phyloP scores from a whole-genome alignment of 768 basidiomycete genomes.

The Suillus bovinus region DNA sequence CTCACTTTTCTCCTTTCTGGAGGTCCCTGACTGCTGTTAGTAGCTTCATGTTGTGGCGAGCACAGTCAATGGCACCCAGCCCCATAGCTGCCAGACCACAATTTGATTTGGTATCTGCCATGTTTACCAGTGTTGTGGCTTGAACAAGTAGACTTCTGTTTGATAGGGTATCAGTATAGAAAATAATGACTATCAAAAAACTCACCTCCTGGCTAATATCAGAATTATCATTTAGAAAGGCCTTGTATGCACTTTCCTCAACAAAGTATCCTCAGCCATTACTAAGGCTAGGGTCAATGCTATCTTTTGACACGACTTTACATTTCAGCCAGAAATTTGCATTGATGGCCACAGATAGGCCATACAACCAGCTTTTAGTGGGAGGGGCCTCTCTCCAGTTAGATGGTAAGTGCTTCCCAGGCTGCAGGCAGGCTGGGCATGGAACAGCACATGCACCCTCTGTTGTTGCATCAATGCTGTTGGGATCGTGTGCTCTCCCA shows the following conservation, averaged over 20 bases:
- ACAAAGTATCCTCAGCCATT: constrained; percentile 29
- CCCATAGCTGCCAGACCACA: neutral
- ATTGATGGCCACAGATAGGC: constrained; percentile 24
- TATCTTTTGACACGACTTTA: constrained; percentile 13
- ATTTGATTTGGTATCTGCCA: neutral
- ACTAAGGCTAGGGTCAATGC: constrained; percentile 23
- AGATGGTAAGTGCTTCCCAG: constrained; percentile 25
- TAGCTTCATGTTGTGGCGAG: constrained; percentile 13
- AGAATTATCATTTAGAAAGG: constrained; percentile 15
- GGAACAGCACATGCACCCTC: constrained; percentile 24
- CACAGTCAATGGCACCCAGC: constrained; percentile 15
- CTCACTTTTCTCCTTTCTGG: constrained; percentile 20
- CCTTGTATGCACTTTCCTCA: constrained; percentile 20
- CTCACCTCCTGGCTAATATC: constrained; percentile 1
- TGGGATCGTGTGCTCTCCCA: constrained; percentile 6
- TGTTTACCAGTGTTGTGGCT: constrained; percentile 12
- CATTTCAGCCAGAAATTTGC: constrained; percentile 29
- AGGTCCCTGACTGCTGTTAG: constrained; percentile 16
- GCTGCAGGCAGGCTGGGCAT: constrained; percentile 33
- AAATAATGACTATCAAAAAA: neutral
- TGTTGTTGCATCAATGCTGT: constrained; percentile 21
- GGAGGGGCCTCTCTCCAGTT: constrained; percentile 16
- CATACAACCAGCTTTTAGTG: constrained; percentile 17
- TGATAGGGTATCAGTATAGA: neutral
- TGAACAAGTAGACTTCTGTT: constrained; percentile 16